phyloP scores from a whole-genome alignment of 1,284 basidiomycete genomes.

The Cystobasidium slooffiae region DNA sequence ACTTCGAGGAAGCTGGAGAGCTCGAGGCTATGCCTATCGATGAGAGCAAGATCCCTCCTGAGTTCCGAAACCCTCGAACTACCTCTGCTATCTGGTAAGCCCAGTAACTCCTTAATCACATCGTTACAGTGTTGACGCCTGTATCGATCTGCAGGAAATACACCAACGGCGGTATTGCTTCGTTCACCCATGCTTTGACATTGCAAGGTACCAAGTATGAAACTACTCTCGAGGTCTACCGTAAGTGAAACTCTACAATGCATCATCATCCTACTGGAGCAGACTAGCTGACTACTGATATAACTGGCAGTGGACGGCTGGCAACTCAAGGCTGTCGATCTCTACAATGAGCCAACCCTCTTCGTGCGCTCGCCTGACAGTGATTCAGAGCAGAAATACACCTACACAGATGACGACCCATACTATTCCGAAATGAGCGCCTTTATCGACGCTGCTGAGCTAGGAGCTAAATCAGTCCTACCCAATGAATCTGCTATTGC shows the following conservation, averaged over 20 bases:
- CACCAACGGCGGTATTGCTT: conserved; percentile 85
- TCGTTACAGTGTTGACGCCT: not conserved
- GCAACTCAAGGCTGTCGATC: conserved; percentile 77
- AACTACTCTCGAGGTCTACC: conserved; percentile 70
- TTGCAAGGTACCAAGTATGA: conserved; percentile 89
- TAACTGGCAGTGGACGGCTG: conserved; percentile 81
- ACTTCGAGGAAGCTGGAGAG: conserved; percentile 84
- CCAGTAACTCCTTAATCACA: not conserved
- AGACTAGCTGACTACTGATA: not conserved
- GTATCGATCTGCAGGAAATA: conserved; percentile 72
- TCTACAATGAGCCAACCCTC: conserved; percentile 72
- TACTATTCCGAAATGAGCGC: conserved; percentile 60
- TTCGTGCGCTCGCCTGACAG: conserved; percentile 82
- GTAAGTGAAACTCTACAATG: conserved; percentile 30
- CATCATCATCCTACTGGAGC: not conserved
- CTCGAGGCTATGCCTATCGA: conserved; percentile 81
- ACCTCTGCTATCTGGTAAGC: conserved; percentile 58
- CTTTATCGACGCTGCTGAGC: conserved; percentile 53
- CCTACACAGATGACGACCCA: conserved; percentile 63
- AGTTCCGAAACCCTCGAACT: conserved; percentile 66
- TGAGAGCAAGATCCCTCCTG: conserved; percentile 73
- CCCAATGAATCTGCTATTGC: conserved; percentile 48
- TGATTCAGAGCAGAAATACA: conserved; percentile 71
- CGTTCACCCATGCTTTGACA: conserved; percentile 82
- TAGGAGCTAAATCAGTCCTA: conserved; percentile 19